These are phyloP conservation scores for Clonostachys byssicola DNA, from an alignment of 2,329 filamentous ascomycete species.

Conservation along the genomic window DNA sequence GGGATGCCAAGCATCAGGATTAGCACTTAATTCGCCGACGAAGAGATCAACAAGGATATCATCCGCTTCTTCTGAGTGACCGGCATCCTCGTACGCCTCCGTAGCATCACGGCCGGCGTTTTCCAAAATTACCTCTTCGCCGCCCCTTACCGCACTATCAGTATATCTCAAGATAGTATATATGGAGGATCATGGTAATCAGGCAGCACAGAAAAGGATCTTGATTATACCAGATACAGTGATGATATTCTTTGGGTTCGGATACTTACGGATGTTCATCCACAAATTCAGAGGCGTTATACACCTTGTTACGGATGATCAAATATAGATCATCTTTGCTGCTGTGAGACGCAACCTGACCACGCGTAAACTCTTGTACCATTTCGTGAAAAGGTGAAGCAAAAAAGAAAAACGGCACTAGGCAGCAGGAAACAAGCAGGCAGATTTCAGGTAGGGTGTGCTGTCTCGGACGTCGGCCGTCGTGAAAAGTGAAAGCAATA, in stretches of 20 bases:
- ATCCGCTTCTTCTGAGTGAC: constrained; percentile 96
- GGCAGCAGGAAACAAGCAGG: too few species aligned
- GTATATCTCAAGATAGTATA: not conserved
- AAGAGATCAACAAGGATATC: constrained; percentile 81
- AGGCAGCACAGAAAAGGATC: too few species aligned
- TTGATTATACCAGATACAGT: too few species aligned
- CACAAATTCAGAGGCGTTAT: constrained; percentile 82
- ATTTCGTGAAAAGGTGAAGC: too few species aligned
- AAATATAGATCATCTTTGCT: constrained; percentile 92
- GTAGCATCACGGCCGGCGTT: constrained; percentile 94
- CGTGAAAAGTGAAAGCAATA: too few species aligned
- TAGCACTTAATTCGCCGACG: constrained; percentile 61
- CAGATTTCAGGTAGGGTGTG: too few species aligned
- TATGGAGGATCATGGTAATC: too few species aligned
- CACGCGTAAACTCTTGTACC: constrained; percentile 60
- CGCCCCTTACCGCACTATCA: constrained; percentile 60
- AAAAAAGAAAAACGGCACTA: too few species aligned
- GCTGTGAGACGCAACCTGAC: constrained; percentile 81
- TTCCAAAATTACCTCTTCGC: constrained; percentile 96
- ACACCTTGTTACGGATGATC: constrained; percentile 95
- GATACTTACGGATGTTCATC: constrained; percentile 86
- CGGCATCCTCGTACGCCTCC: constrained; percentile 98
- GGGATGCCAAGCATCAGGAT: too few species aligned
- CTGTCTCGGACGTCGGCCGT: too few species aligned
- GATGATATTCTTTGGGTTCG: too few species aligned